Percentiles rank a stretch among this genome's conserved stretches.
phyloP scores from a whole-genome alignment of 78 protist genomes.

The Guillardia theta region DNA sequence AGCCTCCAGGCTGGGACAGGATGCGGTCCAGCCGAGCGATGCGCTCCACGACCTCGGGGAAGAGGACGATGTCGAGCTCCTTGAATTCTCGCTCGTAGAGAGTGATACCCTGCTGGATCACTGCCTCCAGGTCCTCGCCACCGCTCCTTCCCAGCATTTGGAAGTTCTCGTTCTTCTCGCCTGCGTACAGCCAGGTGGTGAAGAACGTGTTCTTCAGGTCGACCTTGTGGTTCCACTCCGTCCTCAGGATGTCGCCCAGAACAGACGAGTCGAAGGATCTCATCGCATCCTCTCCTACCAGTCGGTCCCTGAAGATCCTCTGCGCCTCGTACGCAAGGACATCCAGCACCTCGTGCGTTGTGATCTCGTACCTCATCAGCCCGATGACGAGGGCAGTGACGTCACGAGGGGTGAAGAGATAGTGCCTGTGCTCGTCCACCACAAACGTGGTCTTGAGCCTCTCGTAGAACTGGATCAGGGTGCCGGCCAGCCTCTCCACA shows the following conservation, averaged over 20 bases:
- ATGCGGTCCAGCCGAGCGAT: slow-evolving; percentile 75
- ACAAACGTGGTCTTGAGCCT: slow-evolving; percentile 45
- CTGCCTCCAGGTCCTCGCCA: neutral
- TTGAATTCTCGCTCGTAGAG: slow-evolving; percentile 67
- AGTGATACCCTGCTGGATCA: neutral
- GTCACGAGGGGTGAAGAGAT: slow-evolving; percentile 83
- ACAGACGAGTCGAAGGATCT: neutral
- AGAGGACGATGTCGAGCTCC: slow-evolving; percentile 66
- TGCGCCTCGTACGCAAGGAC: slow-evolving; percentile 58
- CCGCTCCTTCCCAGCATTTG: neutral
- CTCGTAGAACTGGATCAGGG: slow-evolving; percentile 71
- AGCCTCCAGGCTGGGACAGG: slow-evolving; percentile 76
- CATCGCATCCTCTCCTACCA: slow-evolving; percentile 11
- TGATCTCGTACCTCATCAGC: slow-evolving; percentile 51
- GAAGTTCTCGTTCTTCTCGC: neutral
- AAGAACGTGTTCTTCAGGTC: neutral
- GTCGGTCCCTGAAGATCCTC: slow-evolving; percentile 67
- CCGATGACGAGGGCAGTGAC: slow-evolving; percentile 68
- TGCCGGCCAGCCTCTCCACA: slow-evolving; percentile 43
- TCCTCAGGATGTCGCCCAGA: neutral
- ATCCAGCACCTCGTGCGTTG: neutral
- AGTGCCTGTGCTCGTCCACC: slow-evolving; percentile 71
- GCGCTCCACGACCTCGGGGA: slow-evolving; percentile 63
- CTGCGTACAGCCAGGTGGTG: neutral
- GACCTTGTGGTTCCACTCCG: neutral